These are phyloP conservation scores for Xerocomus minutiporus DNA, from an alignment of 1,284 basidiomycete genomes.

Conservation along the genomic window DNA sequence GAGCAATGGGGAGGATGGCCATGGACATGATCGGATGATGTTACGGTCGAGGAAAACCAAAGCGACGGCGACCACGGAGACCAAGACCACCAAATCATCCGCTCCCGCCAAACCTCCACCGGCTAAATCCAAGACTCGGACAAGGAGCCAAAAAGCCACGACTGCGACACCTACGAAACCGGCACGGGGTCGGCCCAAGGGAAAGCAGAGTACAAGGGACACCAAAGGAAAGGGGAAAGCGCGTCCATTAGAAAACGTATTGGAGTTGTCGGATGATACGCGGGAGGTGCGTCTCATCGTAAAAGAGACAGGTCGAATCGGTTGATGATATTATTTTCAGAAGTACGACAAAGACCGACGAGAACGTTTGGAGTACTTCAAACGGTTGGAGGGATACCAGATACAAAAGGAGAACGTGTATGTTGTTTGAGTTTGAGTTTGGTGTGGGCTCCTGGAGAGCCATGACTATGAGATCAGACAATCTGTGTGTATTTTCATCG, in stretches of 20 bases:
- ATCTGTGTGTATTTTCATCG: constrained; percentile 18
- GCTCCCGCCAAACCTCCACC: constrained; percentile 5
- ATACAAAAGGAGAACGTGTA: constrained; percentile 58
- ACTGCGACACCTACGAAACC: constrained; percentile 9
- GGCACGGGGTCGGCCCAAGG: constrained; percentile 20
- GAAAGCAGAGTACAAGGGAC: constrained; percentile 10
- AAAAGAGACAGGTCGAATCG: neutral
- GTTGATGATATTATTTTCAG: constrained; percentile 25
- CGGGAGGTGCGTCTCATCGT: constrained; percentile 22
- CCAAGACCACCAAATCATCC: constrained; percentile 6
- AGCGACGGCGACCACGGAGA: neutral
- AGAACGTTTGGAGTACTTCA: constrained; percentile 55
- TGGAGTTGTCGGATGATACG: constrained; percentile 31
- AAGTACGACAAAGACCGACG: constrained; percentile 43
- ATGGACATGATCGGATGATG: constrained; percentile 14
- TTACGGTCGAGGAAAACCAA: constrained; percentile 16
- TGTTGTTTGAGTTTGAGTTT: constrained; percentile 41
- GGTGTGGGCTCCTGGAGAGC: constrained; percentile 1
- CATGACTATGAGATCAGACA: neutral
- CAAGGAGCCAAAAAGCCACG: constrained; percentile 8
- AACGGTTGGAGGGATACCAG: constrained; percentile 47
- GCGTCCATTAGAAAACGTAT: constrained; percentile 21
- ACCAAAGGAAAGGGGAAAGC: constrained; percentile 29
- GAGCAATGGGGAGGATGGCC: constrained; percentile 7
- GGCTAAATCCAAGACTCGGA: constrained; percentile 8